Percentiles rank a stretch among this genome's conserved stretches.
phyloP scores from a whole-genome alignment of 495 filamentous ascomycete species.

The Podospora pseudoanserina region DNA sequence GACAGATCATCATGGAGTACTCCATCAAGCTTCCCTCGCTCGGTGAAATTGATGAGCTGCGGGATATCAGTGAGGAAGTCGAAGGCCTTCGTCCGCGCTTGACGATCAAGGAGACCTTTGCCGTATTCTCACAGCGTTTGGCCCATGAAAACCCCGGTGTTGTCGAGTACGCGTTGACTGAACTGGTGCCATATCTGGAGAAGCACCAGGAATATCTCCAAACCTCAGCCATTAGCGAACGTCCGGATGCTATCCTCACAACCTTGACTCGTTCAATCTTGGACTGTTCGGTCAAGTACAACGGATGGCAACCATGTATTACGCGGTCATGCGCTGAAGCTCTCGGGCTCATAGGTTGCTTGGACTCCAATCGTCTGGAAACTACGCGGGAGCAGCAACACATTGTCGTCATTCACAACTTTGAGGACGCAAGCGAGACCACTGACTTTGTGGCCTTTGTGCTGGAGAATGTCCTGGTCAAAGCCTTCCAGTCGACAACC shows the following conservation, averaged over 20 bases:
- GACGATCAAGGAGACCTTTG: constrained; percentile 52
- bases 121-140: constrained; percentile 67
- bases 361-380: constrained; percentile 89
- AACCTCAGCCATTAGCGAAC: constrained; percentile 75
- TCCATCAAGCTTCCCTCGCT: constrained; percentile 76
- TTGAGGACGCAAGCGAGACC: constrained; percentile 71
- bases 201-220: constrained; percentile 78
- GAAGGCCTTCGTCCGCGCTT: constrained; percentile 55
- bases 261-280: constrained; percentile 71
- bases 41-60: constrained; percentile 63
- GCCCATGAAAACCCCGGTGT: constrained; percentile 80
- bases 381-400: constrained; percentile 68
- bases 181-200: constrained; percentile 69
- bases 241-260: constrained; percentile 71
- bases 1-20: constrained; percentile 54
- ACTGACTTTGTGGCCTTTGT: constrained; percentile 82
- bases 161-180: constrained; percentile 70
- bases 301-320: constrained; percentile 60
- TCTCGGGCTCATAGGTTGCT: constrained; percentile 80
- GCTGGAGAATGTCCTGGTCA: constrained; percentile 81
- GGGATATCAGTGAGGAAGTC: constrained; percentile 60
- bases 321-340: constrained; percentile 71
- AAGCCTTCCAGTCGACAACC: constrained; percentile 81
- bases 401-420: constrained; percentile 82
- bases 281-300: constrained; percentile 78